Evolutionary conservation across 169 alveolate genomes (phyloP), one percentile per base, ranked within the genome.

Genomic region (Hepatocystis sp.): DNA sequence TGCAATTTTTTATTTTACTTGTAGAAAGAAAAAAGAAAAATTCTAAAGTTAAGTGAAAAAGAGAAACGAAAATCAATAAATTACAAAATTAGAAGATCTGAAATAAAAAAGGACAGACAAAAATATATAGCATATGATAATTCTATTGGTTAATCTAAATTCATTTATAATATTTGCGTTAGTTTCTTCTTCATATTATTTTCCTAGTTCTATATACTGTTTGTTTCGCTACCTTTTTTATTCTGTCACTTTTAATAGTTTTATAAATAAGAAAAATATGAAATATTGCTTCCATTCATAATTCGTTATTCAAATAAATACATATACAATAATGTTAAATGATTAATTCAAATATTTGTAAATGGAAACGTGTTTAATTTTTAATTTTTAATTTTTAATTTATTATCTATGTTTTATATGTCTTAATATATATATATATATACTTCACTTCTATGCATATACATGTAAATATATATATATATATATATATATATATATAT

Each of bases 1-100:
- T n/a, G n/a, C n/a, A n/a, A n/a, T n/a, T n/a, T n/a, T 68, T 65
- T 11, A 25, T 42, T 27, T 63, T 53, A 5, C 36, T 32, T 28
- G 13, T 88, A 90, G 93, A 93, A 90, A 56, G 94, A 91, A 66
- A 66, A 85, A 53, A 88, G 94, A 52, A 44, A 81, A 34, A 56
- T 56, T 1, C 84, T 91, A 44, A 85, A 68, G 61, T 89, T 92
- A 56, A 84, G 93, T 27, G 93, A 93, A 30, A 84, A 65, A 17
- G 93, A 91, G 39, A 93, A 93, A 88, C 76, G 60, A 4, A 81
- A 40, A 19, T 88, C 85, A 25, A 84, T 85, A 84, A 81, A 67
- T 39, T 90, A 85, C 56, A 93, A 93, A 84, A 85, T 68, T 85
- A 60, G 84, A 49, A 65, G 93, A 47, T 67, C 95, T 2, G 92